These are phyloP conservation scores for Leccinum truebloodii DNA, from an alignment of 768 basidiomycete species.

Conservation along the genomic window DNA sequence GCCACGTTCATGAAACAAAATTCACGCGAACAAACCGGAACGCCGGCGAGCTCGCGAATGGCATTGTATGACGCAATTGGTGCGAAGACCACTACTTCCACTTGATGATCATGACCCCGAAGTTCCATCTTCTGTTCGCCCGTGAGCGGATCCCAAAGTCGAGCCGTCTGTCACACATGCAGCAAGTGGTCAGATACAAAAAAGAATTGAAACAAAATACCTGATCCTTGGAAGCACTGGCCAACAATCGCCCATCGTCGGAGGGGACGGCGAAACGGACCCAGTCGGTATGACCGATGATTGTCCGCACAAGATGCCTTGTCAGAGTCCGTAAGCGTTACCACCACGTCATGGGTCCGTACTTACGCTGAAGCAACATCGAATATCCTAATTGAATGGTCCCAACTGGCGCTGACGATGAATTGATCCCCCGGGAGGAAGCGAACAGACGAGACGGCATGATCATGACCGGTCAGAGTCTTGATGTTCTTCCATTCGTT, in stretches of 20 bases:
- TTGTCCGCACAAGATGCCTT: constrained; percentile 75
- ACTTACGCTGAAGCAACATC: constrained; percentile 84
- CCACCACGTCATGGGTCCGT: constrained; percentile 1
- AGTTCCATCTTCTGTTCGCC: constrained; percentile 82
- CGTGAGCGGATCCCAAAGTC: constrained; percentile 70
- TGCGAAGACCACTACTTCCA: constrained; percentile 81
- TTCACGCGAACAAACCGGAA: constrained; percentile 50
- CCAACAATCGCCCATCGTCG: constrained; percentile 70
- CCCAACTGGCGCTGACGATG: constrained; percentile 85
- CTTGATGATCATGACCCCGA: constrained; percentile 84
- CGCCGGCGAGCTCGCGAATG: constrained; percentile 74
- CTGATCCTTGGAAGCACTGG: constrained; percentile 87
- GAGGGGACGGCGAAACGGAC: constrained; percentile 69
- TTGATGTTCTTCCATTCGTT: constrained; percentile 90
- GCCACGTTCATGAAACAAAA: constrained; percentile 1
- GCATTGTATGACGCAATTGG: constrained; percentile 73
- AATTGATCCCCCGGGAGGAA: constrained; percentile 85
- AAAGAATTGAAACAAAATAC: constrained; percentile 41
- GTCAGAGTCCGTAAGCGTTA: constrained; percentile 14
- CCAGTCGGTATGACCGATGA: constrained; percentile 83
- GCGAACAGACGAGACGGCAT: constrained; percentile 82
- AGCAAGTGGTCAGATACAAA: not conserved
- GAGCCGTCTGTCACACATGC: constrained; percentile 57
- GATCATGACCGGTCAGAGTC: constrained; percentile 88
- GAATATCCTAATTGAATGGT: constrained; percentile 83